Evolutionary conservation across 176 grass and related monocot species (phyloP), one percentile per base, ranked within the genome.

Genomic region (Thinopyrum elongatum): DNA sequence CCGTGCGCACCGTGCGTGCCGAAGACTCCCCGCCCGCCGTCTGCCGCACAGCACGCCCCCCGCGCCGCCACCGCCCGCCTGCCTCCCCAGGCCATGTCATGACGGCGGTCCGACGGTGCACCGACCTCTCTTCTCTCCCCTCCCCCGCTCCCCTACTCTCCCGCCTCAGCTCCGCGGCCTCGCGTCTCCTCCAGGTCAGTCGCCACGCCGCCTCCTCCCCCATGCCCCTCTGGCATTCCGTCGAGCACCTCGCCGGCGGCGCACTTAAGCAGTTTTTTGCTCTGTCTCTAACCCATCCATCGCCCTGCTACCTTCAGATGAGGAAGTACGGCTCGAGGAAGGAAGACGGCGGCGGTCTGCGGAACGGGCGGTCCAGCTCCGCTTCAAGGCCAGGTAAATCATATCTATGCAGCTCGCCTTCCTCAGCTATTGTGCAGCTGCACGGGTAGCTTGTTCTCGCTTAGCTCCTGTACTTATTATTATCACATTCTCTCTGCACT

Each of bases 141-240:
- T 63, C 79, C 26, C 27, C 76, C 41, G 67, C 83, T 6, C 31
- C 49, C 4, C 61, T 88, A 72, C 38, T 90, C 68, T 78, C 86
- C 44, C 80, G 66, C 70, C 86, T 94, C 60, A 70, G 65, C 30
- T 78, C 82, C 47, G 49, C 65, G 4, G 77, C 80, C 66, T 90
- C 79, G 57, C 30, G 47, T 55, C 80, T 85, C 81, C 80, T 85
- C 86, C 90, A 94, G 88, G 95, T 97, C 38, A 60, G 84, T 67
- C 73, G 53, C 36, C 64, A 8, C 11, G 5, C 26, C 19, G 2
- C 39, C 10, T 10, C 65, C 35, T 10, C 36, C 70, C 22, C 3
- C 34, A 4, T 4, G 4, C 25, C 25, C 34, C 0, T 81, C 34
- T 22, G 21, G 82, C 87, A 88, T 90, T 90, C 70, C 82, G 49